Evolutionary conservation across 768 basidiomycete genomes (phyloP), one percentile per base, ranked within the genome.

Genomic region (Porphyrellus cyaneotinctus): DNA sequence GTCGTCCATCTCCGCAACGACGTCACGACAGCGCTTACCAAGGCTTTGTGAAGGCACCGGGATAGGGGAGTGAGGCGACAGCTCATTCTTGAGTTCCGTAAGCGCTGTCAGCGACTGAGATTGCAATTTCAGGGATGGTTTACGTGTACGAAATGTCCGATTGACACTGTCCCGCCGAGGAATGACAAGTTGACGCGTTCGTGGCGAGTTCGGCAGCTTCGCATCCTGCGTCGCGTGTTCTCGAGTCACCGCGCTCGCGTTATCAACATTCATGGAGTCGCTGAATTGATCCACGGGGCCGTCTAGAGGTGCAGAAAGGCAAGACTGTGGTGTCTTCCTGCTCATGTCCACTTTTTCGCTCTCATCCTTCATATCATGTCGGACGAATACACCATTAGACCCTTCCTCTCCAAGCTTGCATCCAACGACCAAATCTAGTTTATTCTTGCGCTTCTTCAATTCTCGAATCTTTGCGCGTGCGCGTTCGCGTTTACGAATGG

Each of bases 321-420:
- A 68, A 61, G 41, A 68, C 17, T 38, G 63, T 35, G 58, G 49
- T 11, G 50, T 73, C 32, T 71, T 74, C 23, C 70, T 54, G 6
- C 71, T 74, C 30, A 85, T 75, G 55, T 87, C 83, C 12, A 85
- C 82, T 36, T 83, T 80, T 43, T 70, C 74, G 50, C 76, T 83
- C 62, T 85, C 83, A 52, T 86, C 84, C 26, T 77, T 81, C 3
- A 77, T 63, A 57, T 86, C 84, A 26, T 73, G 70, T 14, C 82
- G 75, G 33, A 84, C 73, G 54, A 78, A 81, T 24, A 84, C 79
- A 1, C 75, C 79, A 46, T 67, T 53, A 18, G 69, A 59, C 31
- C 58, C 68, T 42, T 57, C 61, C 43, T 57, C 67, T 61, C 53
- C 69, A 35, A 56, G 60, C 9, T 52, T 60, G 46, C 73, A 62